Percentiles rank a stretch among this genome's conserved stretches.
Evolutionary conservation across 2,329 filamentous ascomycete genomes (phyloP).

Genomic region (Magnaporthales sp.): DNA sequence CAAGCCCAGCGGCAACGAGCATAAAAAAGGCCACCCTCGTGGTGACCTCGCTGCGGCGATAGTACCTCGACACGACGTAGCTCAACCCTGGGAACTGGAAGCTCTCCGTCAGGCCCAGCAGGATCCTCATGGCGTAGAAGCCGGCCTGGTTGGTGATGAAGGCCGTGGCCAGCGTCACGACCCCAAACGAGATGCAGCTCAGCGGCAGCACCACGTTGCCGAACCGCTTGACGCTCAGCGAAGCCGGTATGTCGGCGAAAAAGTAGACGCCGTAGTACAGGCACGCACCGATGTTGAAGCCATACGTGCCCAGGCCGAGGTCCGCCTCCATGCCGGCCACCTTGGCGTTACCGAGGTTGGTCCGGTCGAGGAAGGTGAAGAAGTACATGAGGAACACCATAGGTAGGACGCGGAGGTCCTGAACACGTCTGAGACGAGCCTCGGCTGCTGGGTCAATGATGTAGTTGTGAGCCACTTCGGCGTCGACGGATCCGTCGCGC

Average conservation of each 20-base stretch:
- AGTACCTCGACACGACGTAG: conserved; percentile 8
- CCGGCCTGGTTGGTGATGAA: conserved; percentile 6
- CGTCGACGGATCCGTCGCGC: conserved; percentile 7
- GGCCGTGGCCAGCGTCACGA: conserved; percentile 6
- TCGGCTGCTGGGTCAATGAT: conserved; percentile 13
- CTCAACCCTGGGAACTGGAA: conserved; percentile 8
- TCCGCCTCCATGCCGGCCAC: conserved; percentile 46
- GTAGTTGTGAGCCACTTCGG: conserved; percentile 11
- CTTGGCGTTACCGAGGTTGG: conserved; percentile 68
- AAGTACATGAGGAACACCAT: conserved; percentile 63
- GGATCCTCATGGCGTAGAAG: conserved; percentile 7
- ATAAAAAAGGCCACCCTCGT: conserved; percentile 7
- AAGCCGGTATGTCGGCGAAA: conserved; percentile 13
- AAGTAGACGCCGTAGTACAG: conserved; percentile 15
- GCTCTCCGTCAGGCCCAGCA: conserved; percentile 6
- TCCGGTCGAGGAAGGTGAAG: conserved; percentile 65
- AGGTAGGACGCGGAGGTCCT: conserved; percentile 25
- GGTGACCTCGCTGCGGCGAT: conserved; percentile 7
- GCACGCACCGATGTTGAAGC: conserved; percentile 53
- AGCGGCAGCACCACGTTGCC: conserved; percentile 14
- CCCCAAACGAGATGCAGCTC: conserved; percentile 13
- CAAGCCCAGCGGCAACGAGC: conserved; percentile 5
- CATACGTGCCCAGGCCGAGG: conserved; percentile 48
- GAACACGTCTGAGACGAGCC: conserved; percentile 12
- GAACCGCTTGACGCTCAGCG: conserved; percentile 13